Base-by-base conservation (phyloP, 1,139 yeast genomes). In the Sugiyamaella grinbergsii region DNA sequence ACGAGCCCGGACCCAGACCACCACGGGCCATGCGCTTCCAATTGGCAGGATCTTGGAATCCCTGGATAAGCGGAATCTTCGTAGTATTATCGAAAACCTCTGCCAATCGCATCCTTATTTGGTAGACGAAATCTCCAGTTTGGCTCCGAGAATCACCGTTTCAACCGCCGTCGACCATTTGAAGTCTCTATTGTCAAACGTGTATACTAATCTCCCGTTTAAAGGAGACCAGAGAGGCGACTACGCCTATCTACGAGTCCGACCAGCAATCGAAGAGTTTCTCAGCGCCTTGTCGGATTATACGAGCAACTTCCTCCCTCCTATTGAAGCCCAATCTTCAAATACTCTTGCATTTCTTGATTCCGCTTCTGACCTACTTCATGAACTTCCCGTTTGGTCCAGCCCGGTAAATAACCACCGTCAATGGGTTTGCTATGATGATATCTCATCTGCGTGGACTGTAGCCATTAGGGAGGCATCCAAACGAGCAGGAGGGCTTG, bases 171-270 rank as follows among this genome's bases (percentile, higher is more conserved):
- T 84, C 24, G 71, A 69, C 10, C 72, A 80, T 29, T 70, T 88
- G 49, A 68, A 71, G 33, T 64, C 65, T 10, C 81, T 83, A 59
- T 70, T 77, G 47, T 71, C 75, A 13, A 61, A 62, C 2, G 78
- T 87, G 24, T 63, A 71, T 29, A 66, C 68, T 18, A 76, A 78
- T 53, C 69, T 88, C 56, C 96, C 96, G 1, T 87, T 85, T 67
- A 83, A 83, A 59, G 88, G 88, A 55, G 89, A 85, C 59, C 72
- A 76, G 18, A 75, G 78, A 46, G 81, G 86, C 48, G 98, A 91
- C 67, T 93, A 93, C 65, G 84, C 96, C n/a, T 93, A 84, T 68
- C 74, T 88, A 53, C 76, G 98, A 53, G 85, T 91, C 50, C 84
- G 88, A 62, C 82, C 89, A 1, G 71, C 74, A 52, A 77, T 90